These are phyloP conservation scores for Saccharata proteae DNA, from an alignment of 2,329 filamentous ascomycete genomes.

Conservation along the genomic window DNA sequence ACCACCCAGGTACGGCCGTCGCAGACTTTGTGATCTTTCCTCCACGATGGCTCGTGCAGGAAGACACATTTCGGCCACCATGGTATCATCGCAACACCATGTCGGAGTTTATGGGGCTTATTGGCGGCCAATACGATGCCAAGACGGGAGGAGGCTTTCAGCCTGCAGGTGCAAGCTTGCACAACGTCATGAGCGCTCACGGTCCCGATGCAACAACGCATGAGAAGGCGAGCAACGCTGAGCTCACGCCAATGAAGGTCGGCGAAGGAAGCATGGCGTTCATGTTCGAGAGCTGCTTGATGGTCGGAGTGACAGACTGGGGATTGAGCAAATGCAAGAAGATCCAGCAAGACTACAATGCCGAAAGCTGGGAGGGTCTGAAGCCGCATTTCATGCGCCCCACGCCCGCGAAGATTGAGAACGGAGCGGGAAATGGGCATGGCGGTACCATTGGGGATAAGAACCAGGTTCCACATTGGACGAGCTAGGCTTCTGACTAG, in stretches of 20 bases:
- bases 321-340: slow-evolving; percentile 58
- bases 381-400: slow-evolving; percentile 30
- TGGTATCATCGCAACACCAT: slow-evolving; percentile 62
- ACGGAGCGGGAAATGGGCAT: not conserved
- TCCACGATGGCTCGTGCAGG: slow-evolving; percentile 56
- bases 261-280: slow-evolving; percentile 55
- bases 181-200: slow-evolving; percentile 65
- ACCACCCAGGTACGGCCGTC: slow-evolving; percentile 41
- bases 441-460: not conserved
- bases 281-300: slow-evolving; percentile 55
- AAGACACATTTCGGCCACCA: slow-evolving; percentile 58
- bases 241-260: slow-evolving; percentile 45
- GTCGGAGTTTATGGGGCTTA: slow-evolving; percentile 58
- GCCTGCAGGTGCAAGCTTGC: slow-evolving; percentile 51
- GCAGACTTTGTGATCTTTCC: slow-evolving; percentile 65
- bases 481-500: not conserved
- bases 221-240: slow-evolving; percentile 44
- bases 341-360: slow-evolving; percentile 61
- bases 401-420: slow-evolving; percentile 1
- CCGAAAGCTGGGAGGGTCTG: slow-evolving; percentile 62
- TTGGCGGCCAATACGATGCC: slow-evolving; percentile 50
- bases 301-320: slow-evolving; percentile 63
- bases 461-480: not conserved
- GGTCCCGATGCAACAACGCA: slow-evolving; percentile 50
- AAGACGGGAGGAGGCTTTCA: slow-evolving; percentile 46